Base-by-base conservation (phyloP, 2,329 filamentous ascomycete species). In the Chrysoporthe cubensis region DNA sequence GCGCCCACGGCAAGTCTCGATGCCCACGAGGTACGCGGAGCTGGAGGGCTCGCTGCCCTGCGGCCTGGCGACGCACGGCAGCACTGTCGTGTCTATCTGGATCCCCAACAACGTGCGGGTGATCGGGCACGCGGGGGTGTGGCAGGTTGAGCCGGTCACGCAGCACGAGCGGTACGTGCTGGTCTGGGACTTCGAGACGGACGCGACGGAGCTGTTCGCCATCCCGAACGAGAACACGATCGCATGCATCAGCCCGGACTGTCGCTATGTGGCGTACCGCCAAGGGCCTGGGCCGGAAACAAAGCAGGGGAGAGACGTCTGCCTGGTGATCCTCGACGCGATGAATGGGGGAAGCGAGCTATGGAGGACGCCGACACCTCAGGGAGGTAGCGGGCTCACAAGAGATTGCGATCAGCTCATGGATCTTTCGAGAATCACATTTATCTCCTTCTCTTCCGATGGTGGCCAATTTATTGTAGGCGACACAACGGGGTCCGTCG, bases 261-360 rank as follows among this genome's bases (percentile, higher is more conserved):
- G 80, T 62, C 76, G 78, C 2, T 79, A 76, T 52, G 76, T 81
- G 6, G 79, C 79, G 0, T 81, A 80, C 71, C 80, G 79, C 67
- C 74, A 80, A 21, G 67, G 67, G 0, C 67, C 67, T 1, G 67
- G 67, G 4, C 58, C 67, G 4, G 67, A 68, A 2, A 68, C 66
- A 7, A 8, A 32, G 13, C 37, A 64, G 6, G 67, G 67, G 13
- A 61, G 64, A n/a, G 43, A 37, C 2, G 62, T 66, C 13, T 64
- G 67, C 11, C 57, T 81, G 3, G 76, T 76, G 34, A 74, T 81
- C 14, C 56, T 81, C 14, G 79, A 81, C 58, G 77, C 78, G 6
- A 75, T 76, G 61, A 76, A 75, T 1, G 60, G 60, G n/a, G 77
- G 78, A 3, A 70, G 73, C 14, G 74, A 78, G 68, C 69, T 80